Conservation (phyloP, 306 rosid genomes). For the Abrus precatorius region DNA sequence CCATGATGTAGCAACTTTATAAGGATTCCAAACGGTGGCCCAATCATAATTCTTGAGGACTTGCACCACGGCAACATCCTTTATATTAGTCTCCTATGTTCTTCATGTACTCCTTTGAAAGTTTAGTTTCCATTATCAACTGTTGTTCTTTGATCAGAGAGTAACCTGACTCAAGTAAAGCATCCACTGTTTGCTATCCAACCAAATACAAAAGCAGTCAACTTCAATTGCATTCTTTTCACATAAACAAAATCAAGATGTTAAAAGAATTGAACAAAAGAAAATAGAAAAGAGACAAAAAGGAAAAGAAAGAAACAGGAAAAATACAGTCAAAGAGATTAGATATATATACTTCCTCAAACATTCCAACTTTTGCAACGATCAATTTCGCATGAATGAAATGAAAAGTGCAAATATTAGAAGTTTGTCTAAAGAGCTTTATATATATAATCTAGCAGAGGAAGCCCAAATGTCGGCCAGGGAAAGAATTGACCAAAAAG, state of each 20-base stretch:
- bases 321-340: not conserved
- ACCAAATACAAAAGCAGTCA: constrained; percentile 51
- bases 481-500: constrained; percentile 4
- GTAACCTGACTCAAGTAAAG: constrained; percentile 84
- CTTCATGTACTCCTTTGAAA: constrained; percentile 97
- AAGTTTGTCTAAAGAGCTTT: not conserved
- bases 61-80: constrained; percentile 22
- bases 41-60: not conserved
- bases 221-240: constrained; percentile 36
- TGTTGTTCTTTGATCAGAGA: constrained; percentile 84
- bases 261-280: not conserved
- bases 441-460: not conserved
- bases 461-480: not conserved
- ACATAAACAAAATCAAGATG: constrained; percentile 31
- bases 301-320: not conserved
- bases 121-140: constrained; percentile 88
- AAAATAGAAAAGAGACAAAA: not conserved
- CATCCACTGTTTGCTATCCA: constrained; percentile 88
- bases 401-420: constrained; percentile 24
- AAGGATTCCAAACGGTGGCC: constrained; percentile 37
- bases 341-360: constrained; percentile 17
- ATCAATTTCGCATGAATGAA: constrained; percentile 8
- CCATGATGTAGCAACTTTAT: constrained; percentile 28
- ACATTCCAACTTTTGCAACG: constrained; percentile 2
- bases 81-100: constrained; percentile 71